Percentiles rank a stretch among this genome's conserved stretches.
These are phyloP conservation scores for Sporothrix schenckii DNA, from an alignment of 2,329 filamentous ascomycete species.

Conservation along the genomic window DNA sequence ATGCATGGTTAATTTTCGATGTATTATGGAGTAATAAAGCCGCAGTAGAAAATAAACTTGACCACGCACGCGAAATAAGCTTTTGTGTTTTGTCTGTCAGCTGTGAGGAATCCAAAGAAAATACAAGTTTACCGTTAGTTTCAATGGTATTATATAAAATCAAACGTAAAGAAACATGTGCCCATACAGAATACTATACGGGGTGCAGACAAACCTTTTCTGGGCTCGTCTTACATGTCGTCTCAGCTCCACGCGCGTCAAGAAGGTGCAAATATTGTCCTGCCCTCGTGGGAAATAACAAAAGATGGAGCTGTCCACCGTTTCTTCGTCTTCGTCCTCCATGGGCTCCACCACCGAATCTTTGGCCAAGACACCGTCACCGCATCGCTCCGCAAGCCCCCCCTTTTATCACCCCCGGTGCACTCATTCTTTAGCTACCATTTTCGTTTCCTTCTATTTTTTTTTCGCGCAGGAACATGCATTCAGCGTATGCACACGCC, in stretches of 20 bases:
- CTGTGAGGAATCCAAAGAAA: too few relatives aligned
- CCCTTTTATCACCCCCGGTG: slow-evolving; percentile 11
- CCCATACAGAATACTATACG: not conserved
- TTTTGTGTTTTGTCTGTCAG: not conserved
- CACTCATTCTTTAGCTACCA: not conserved
- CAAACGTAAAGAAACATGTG: not conserved
- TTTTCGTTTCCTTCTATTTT: not conserved
- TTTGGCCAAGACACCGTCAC: slow-evolving; percentile 28
- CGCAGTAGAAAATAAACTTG: not conserved
- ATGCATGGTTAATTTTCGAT: too few relatives aligned
- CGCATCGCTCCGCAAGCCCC: slow-evolving; percentile 33
- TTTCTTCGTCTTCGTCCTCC: slow-evolving; percentile 2
- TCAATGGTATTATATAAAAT: too few relatives aligned
- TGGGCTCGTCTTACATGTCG: not conserved
- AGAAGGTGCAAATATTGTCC: not conserved
- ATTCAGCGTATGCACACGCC: slow-evolving; percentile 31
- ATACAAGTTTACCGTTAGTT: too few relatives aligned
- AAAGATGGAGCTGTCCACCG: not conserved
- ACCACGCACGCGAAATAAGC: not conserved
- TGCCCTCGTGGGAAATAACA: slow-evolving; percentile 10
- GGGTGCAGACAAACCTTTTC: not conserved
- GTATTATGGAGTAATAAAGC: too few relatives aligned
- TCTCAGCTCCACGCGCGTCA: not conserved
- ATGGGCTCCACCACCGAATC: not conserved
- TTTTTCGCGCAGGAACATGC: slow-evolving; percentile 18